Evolutionary conservation across 345 rosid genomes (phyloP).

Genomic region (Populus pruinosa): DNA sequence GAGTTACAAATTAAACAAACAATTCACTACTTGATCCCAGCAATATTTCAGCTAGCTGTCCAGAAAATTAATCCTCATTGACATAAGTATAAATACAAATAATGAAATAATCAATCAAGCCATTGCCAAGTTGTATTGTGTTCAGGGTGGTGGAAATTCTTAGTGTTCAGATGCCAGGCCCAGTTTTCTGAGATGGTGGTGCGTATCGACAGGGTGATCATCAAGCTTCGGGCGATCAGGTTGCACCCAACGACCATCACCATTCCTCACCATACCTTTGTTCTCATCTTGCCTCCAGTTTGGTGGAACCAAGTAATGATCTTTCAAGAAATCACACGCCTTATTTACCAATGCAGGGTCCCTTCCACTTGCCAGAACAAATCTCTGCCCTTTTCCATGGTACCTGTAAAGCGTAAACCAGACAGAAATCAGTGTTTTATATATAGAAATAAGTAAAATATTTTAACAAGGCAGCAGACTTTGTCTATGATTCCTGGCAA

Average conservation of each 20-base stretch:
- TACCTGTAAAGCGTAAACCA: slow-evolving; percentile 31
- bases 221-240: slow-evolving; percentile 66
- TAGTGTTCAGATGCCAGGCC: slow-evolving; percentile 18
- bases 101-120: neutral
- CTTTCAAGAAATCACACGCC: slow-evolving; percentile 64
- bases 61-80: neutral
- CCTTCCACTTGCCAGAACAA: slow-evolving; percentile 62
- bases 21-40: no score
- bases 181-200: slow-evolving; percentile 44
- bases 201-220: slow-evolving; percentile 55
- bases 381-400: slow-evolving; percentile 74
- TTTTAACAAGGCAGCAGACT: neutral
- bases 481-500: neutral
- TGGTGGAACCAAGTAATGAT: slow-evolving; percentile 76
- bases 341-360: slow-evolving; percentile 86
- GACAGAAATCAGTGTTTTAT: neutral
- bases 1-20: neutral
- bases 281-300: slow-evolving; percentile 76
- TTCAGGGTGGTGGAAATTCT: neutral
- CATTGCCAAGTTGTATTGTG: neutral
- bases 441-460: neutral
- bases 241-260: slow-evolving; percentile 77
- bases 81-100: neutral
- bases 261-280: slow-evolving; percentile 63
- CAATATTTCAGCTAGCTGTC: neutral